phyloP scores from a whole-genome alignment of 257 asterid genomes.

The Przewalskia tangutica region DNA sequence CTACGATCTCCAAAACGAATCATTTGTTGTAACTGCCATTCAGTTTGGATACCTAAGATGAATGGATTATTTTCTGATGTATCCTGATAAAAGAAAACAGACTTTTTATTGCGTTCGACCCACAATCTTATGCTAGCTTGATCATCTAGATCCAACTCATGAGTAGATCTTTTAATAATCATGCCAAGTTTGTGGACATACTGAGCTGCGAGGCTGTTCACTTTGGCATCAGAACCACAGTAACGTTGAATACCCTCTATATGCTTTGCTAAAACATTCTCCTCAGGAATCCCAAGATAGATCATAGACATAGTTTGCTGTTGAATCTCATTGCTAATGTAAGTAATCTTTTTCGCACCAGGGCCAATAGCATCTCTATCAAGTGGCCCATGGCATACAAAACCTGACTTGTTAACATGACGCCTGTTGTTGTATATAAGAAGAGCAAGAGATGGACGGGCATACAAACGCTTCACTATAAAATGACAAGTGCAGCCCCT shows the following conservation, averaged over 20 bases:
- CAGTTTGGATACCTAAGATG: conserved; percentile 93
- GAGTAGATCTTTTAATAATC: conserved; percentile 84
- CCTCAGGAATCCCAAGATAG: conserved; percentile 95
- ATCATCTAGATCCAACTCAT: conserved; percentile 94
- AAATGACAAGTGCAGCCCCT: conserved; percentile 95
- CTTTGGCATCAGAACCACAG: conserved; percentile 71
- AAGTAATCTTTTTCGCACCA: conserved; percentile 83
- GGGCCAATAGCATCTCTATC: conserved; percentile 98
- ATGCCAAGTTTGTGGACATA: conserved; percentile 92
- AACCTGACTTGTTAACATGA: conserved; percentile 82
- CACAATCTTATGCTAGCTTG: conserved; percentile 89
- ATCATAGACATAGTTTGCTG: conserved; percentile 99
- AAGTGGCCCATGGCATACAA: conserved; percentile 91
- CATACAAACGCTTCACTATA: conserved; percentile 78
- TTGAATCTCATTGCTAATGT: conserved; percentile 79
- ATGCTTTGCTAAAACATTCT: conserved; percentile 88
- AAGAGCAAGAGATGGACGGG: conserved; percentile 81
- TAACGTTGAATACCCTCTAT: conserved; percentile 92
- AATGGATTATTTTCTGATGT: conserved; percentile 64
- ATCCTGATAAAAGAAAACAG: conserved; percentile 77
- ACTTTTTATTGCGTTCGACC: conserved; percentile 79
- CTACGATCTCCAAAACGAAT: conserved; percentile 88
- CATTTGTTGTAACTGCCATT: conserved; percentile 99
- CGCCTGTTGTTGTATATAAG: conserved; percentile 74
- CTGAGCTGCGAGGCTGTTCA: conserved; percentile 65